Percentiles rank a stretch among this genome's conserved stretches.
Conservation (phyloP, 768 basidiomycete species). For the Megacollybia marginata region DNA sequence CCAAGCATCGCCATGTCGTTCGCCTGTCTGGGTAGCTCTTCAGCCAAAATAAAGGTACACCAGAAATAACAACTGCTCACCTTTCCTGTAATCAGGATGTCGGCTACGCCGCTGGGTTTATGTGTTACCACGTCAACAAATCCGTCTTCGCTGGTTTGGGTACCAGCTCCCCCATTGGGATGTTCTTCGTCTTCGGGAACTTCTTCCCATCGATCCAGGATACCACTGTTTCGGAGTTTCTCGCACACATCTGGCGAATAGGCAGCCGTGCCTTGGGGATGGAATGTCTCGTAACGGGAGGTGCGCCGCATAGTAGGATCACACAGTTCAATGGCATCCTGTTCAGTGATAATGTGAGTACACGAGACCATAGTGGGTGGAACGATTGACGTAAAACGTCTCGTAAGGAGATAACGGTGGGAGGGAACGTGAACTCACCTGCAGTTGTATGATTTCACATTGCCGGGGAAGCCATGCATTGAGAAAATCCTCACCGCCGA, state of each 20-base stretch:
- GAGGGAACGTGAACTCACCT: conserved; percentile 19
- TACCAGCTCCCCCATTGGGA: conserved; percentile 1
- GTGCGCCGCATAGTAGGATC: conserved; percentile 31
- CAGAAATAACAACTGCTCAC: conserved; percentile 18
- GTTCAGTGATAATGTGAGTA: neutral
- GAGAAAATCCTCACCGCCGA: conserved; percentile 35
- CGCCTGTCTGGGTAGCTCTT: conserved; percentile 25
- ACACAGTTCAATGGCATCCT: conserved; percentile 35
- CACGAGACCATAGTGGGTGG: no score
- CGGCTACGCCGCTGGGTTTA: conserved; percentile 32
- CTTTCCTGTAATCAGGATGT: conserved; percentile 46
- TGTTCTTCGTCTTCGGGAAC: conserved; percentile 19
- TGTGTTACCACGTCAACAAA: conserved; percentile 11
- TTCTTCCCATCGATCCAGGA: conserved; percentile 20
- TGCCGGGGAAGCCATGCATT: conserved; percentile 42
- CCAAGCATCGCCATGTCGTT: conserved; percentile 41
- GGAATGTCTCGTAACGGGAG: conserved; percentile 39
- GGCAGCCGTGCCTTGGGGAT: conserved; percentile 25
- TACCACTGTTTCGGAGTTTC: conserved; percentile 19
- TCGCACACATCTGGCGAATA: conserved; percentile 29
- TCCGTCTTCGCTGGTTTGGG: conserved; percentile 12
- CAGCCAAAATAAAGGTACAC: neutral
- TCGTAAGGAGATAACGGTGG: no score
- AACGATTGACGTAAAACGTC: no score
- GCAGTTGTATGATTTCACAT: conserved; percentile 19